These are phyloP conservation scores for Penicillium sp. DNA, from an alignment of 2,329 filamentous ascomycete genomes.

Conservation along the genomic window DNA sequence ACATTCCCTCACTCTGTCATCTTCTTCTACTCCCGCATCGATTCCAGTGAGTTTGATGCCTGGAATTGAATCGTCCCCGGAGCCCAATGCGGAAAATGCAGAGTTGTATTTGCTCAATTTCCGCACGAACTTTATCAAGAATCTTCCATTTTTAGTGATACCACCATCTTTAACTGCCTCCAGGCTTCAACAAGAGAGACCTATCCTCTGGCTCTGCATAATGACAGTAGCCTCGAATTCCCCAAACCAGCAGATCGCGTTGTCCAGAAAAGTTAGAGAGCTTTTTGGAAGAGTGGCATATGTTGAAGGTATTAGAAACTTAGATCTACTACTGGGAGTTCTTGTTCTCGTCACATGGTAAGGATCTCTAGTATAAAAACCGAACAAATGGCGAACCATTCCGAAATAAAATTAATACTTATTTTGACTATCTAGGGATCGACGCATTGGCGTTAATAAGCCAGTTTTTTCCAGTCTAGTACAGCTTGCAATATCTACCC, in stretches of 20 bases:
- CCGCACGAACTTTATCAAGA: neutral
- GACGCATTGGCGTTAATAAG: neutral
- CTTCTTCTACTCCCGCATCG: neutral
- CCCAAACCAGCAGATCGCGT: neutral
- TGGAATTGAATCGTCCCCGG: neutral
- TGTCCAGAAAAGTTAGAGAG: neutral
- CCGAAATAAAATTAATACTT: neutral
- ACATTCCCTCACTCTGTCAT: neutral
- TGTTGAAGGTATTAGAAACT: neutral
- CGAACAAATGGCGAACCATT: neutral
- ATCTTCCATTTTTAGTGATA: constrained; percentile 4
- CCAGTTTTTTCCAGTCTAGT: constrained; percentile 1
- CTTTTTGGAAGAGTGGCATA: constrained; percentile 1
- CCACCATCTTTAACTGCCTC: neutral
- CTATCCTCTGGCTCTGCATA: constrained; percentile 8
- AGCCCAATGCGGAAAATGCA: neutral
- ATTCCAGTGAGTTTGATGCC: neutral
- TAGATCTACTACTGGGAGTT: constrained; percentile 1
- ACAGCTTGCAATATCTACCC: constrained; percentile 1
- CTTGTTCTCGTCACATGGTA: constrained; percentile 6
- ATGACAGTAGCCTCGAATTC: constrained; percentile 5
- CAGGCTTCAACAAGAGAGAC: neutral
- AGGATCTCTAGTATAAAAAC: neutral
- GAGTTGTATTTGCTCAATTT: constrained; percentile 1
- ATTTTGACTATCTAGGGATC: neutral